A percentile compares a stretch with the other conserved stretches of the same genome.
phyloP scores from a whole-genome alignment of 306 rosid genomes.

The Cyclanthera cordifolia region DNA sequence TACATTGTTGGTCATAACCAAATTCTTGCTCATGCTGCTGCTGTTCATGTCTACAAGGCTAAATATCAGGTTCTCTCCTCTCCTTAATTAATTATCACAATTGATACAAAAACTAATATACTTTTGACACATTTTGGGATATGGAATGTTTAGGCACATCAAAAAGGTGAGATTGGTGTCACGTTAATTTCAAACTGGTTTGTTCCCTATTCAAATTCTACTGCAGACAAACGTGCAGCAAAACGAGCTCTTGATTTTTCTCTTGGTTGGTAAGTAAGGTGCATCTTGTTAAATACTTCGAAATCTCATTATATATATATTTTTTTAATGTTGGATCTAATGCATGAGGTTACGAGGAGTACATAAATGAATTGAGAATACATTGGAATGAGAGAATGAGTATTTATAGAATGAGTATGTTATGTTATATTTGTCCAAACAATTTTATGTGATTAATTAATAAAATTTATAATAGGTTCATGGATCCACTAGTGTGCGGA shows the following conservation, averaged over 20 bases:
- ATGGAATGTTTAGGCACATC: slow-evolving; percentile 21
- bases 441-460: too few relatives aligned
- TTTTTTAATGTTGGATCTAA: too few relatives aligned
- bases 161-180: slow-evolving; percentile 47
- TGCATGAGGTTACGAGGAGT: too few relatives aligned
- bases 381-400: too few relatives aligned
- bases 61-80: slow-evolving; percentile 21
- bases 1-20: slow-evolving; percentile 42
- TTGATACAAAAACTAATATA: too few relatives aligned
- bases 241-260: slow-evolving; percentile 36
- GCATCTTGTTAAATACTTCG: too few relatives aligned
- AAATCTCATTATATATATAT: too few relatives aligned
- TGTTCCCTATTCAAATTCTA: slow-evolving; percentile 24
- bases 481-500: background rate
- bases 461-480: background rate
- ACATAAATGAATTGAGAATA: too few relatives aligned
- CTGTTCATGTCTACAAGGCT: slow-evolving; percentile 31
- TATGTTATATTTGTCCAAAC: background rate
- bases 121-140: too few relatives aligned
- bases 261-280: slow-evolving; percentile 38
- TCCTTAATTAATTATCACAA: too few relatives aligned
- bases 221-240: slow-evolving; percentile 24
- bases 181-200: slow-evolving; percentile 34
- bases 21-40: slow-evolving; percentile 50
- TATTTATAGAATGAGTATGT: too few relatives aligned